Percentiles rank a stretch among this genome's conserved stretches.
Conservation (phyloP, 1,139 yeast genomes). For the Geotrichum citri-aurantii region DNA sequence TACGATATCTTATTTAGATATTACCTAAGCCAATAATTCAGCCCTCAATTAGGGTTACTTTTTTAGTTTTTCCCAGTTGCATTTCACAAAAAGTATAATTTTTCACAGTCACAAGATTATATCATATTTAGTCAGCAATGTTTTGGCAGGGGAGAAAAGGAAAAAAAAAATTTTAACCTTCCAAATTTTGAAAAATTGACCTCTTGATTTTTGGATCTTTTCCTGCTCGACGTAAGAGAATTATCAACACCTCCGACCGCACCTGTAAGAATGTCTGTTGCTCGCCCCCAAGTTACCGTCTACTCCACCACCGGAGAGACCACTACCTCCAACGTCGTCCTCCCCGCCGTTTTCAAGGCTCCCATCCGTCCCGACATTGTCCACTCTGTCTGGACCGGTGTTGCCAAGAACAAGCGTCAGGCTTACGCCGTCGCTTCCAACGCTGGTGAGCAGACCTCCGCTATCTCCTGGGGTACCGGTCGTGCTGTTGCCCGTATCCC, state of each 20-base stretch:
- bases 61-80: neutral
- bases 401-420: conserved; percentile 99
- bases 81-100: neutral
- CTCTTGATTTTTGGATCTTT: neutral
- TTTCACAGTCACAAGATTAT: conserved; percentile 4
- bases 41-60: neutral
- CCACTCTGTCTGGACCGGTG: conserved; percentile 97
- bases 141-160: neutral
- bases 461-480: conserved; percentile 99
- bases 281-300: conserved; percentile 96
- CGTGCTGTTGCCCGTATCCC: conserved; percentile 99
- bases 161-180: neutral
- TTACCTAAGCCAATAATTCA: neutral
- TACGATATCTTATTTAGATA: neutral
- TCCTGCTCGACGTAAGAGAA: conserved; percentile 6
- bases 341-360: conserved; percentile 98
- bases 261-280: conserved; percentile 50
- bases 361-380: conserved; percentile 99
- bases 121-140: neutral
- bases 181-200: neutral
- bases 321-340: conserved; percentile 76
- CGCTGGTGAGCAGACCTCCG: conserved; percentile 99
- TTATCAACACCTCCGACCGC: conserved; percentile 7
- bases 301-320: conserved; percentile 84
- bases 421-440: conserved; percentile 98